Percentiles rank a stretch among this genome's conserved stretches.
Evolutionary conservation across 2,329 filamentous ascomycete genomes (phyloP).

Genomic region (Ophiobolus disseminans): DNA sequence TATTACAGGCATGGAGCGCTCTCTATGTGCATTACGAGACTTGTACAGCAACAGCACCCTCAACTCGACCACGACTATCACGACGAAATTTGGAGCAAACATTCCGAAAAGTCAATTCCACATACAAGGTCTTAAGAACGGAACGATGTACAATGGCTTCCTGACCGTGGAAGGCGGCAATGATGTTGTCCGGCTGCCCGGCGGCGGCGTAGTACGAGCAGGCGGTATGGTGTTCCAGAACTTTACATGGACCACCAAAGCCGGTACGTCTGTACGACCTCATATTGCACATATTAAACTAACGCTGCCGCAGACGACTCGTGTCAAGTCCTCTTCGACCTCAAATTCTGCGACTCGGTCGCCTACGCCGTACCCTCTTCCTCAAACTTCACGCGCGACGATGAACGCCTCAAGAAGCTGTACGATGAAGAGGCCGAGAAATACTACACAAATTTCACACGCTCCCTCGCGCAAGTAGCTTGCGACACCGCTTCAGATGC

Average conservation of each 20-base stretch:
- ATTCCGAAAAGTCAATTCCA: conserved; percentile 86
- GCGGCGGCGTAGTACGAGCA: conserved; percentile 62
- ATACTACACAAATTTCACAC: conserved; percentile 80
- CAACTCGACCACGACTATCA: conserved; percentile 69
- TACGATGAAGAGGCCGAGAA: conserved; percentile 78
- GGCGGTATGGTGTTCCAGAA: conserved; percentile 77
- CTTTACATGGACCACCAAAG: conserved; percentile 79
- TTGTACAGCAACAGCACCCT: conserved; percentile 68
- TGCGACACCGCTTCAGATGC: conserved; percentile 79
- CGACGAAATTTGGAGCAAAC: conserved; percentile 66
- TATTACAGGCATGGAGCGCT: conserved; percentile 75
- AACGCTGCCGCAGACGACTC: conserved; percentile 66
- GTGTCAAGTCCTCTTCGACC: conserved; percentile 83
- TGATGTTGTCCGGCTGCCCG: conserved; percentile 55
- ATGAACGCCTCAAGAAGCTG: conserved; percentile 67
- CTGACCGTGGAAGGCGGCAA: conserved; percentile 69
- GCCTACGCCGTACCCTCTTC: conserved; percentile 93
- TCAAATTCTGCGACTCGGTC: conserved; percentile 87
- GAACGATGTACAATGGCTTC: conserved; percentile 74
- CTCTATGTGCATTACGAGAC: conserved; percentile 79
- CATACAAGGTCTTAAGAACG: conserved; percentile 74
- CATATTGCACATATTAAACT: conserved; percentile 9
- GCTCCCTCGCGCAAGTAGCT: conserved; percentile 81
- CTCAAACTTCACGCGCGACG: conserved; percentile 65
- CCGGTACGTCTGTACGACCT: conserved; percentile 61